Percentiles rank a stretch among this genome's conserved stretches.
phyloP scores from a whole-genome alignment of 495 filamentous ascomycete genomes.

The Neurospora cerealis region DNA sequence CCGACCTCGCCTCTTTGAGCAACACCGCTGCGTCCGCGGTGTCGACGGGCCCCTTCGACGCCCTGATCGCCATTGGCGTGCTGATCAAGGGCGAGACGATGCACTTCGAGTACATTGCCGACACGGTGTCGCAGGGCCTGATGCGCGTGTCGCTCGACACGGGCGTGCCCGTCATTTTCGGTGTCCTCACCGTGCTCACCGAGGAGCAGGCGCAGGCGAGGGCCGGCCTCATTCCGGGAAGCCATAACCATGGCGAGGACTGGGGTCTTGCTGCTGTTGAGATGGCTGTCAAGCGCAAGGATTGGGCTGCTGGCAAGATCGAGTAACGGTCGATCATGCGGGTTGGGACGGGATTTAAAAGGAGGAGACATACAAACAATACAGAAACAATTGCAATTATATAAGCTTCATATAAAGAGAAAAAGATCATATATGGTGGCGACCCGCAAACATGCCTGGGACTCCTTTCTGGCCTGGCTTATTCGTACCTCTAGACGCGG shows the following conservation, averaged over 20 bases:
- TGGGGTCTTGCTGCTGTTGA: conserved; percentile 74
- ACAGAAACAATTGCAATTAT: no score
- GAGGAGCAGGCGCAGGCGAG: conserved; percentile 81
- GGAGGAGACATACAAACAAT: neutral
- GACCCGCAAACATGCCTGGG: neutral
- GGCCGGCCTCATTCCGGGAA: conserved; percentile 58
- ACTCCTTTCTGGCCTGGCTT: neutral
- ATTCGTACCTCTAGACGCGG: neutral
- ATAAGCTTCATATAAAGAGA: conserved; percentile 1
- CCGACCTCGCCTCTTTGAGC: conserved; percentile 43
- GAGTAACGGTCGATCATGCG: conserved; percentile 16
- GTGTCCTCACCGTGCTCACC: conserved; percentile 76
- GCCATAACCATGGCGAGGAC: conserved; percentile 81
- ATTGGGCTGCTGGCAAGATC: conserved; percentile 57
- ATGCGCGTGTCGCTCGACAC: conserved; percentile 90
- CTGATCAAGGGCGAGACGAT: conserved; percentile 97
- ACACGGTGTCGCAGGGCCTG: conserved; percentile 76
- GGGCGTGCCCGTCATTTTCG: conserved; percentile 84
- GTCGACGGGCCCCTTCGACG: conserved; percentile 64
- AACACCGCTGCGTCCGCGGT: conserved; percentile 16
- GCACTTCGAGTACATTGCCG: conserved; percentile 98
- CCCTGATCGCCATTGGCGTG: conserved; percentile 89
- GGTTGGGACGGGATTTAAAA: neutral
- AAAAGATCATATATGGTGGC: neutral
- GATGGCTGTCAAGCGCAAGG: conserved; percentile 58